Percentiles rank a stretch among this genome's conserved stretches.
These are phyloP conservation scores for Poronia punctata DNA, from an alignment of 495 filamentous ascomycete genomes.

Conservation along the genomic window DNA sequence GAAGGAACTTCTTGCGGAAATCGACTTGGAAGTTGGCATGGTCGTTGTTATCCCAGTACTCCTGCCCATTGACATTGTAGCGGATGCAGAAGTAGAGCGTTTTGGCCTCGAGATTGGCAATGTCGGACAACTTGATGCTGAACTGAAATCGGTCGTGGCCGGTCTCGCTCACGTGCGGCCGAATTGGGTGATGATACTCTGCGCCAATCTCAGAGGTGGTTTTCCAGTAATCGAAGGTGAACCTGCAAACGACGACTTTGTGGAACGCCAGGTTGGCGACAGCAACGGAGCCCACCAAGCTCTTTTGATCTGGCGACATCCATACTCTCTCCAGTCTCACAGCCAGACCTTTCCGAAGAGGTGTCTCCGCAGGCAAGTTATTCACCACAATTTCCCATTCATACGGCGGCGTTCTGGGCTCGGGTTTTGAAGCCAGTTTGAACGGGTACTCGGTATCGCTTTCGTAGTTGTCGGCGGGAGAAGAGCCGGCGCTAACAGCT, in stretches of 20 bases:
- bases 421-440: slow-evolving; percentile 41
- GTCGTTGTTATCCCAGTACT: slow-evolving; percentile 93
- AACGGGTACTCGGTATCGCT: slow-evolving; percentile 86
- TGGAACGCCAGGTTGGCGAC: slow-evolving; percentile 88
- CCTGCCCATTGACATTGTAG: slow-evolving; percentile 76
- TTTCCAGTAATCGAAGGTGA: slow-evolving; percentile 97
- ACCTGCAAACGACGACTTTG: slow-evolving; percentile 80
- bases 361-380: slow-evolving; percentile 72
- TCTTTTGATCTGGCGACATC: slow-evolving; percentile 80
- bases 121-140: slow-evolving; percentile 85
- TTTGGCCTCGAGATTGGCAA: slow-evolving; percentile 82
- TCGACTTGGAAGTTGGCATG: slow-evolving; percentile 84
- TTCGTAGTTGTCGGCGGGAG: slow-evolving; percentile 80
- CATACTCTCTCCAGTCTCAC: slow-evolving; percentile 77
- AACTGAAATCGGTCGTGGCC: slow-evolving; percentile 87
- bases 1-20: slow-evolving; percentile 68
- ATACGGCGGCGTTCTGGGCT: slow-evolving; percentile 42
- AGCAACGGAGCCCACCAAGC: slow-evolving; percentile 70
- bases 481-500: slow-evolving; percentile 92
- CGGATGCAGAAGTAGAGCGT: slow-evolving; percentile 87
- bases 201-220: slow-evolving; percentile 90
- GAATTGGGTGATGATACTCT: slow-evolving; percentile 76
- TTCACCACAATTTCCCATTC: slow-evolving; percentile 83
- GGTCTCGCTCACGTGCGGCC: slow-evolving; percentile 55
- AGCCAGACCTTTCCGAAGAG: slow-evolving; percentile 54